phyloP scores from a whole-genome alignment of 1,284 basidiomycete species.

The Gomphus bonarii region DNA sequence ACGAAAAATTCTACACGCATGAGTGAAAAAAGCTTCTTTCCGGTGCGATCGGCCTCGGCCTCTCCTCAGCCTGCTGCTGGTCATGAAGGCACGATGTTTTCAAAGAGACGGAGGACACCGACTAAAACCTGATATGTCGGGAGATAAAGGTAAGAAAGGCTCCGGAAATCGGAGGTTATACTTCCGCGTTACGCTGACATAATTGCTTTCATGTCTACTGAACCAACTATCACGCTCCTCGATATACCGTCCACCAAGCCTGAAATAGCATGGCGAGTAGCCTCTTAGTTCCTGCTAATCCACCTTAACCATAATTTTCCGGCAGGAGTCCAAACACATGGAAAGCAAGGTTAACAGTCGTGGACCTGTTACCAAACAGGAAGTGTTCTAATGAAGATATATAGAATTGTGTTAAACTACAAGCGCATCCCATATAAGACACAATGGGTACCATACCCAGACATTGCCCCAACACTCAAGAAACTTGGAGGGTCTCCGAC shows the following conservation, averaged over 20 bases:
- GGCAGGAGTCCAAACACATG: constrained; percentile 2
- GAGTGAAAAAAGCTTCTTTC: too few species aligned
- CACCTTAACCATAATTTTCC: neutral
- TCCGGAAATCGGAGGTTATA: too few species aligned
- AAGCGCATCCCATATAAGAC: constrained; percentile 32
- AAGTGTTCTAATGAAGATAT: neutral
- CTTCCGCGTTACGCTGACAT: neutral
- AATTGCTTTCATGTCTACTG: neutral
- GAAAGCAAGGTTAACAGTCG: constrained; percentile 5
- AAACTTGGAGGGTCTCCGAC: constrained; percentile 20
- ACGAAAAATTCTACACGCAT: too few species aligned
- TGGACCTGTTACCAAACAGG: neutral
- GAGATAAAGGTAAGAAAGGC: too few species aligned
- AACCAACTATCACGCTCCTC: neutral
- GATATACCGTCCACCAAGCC: neutral
- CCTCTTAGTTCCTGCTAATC: neutral
- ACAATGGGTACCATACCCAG: constrained; percentile 30
- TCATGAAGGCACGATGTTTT: too few species aligned
- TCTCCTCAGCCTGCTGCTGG: too few species aligned
- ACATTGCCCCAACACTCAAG: constrained; percentile 24
- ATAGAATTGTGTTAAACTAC: constrained; percentile 28
- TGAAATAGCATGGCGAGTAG: neutral
- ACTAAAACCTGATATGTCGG: too few species aligned
- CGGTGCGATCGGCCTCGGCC: too few species aligned
- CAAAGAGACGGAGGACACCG: too few species aligned